Percentiles rank a stretch among this genome's conserved stretches.
Evolutionary conservation across 2,329 filamentous ascomycete genomes (phyloP).

Genomic region (Cordyceps farinosa): DNA sequence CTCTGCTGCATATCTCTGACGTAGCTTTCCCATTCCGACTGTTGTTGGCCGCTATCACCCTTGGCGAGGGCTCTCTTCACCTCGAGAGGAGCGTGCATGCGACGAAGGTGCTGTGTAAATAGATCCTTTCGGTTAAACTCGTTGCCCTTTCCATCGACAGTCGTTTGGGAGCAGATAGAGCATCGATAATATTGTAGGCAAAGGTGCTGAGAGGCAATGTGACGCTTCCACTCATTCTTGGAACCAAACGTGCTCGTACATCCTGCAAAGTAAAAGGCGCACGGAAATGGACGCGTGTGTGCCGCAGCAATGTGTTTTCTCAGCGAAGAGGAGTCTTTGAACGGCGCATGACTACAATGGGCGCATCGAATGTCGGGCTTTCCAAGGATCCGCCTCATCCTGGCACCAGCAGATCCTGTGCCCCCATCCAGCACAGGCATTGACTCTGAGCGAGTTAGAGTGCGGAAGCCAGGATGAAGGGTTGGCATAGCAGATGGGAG

Average conservation of each 20-base stretch:
- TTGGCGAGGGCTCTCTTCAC: constrained; percentile 57
- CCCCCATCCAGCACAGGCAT: constrained; percentile 21
- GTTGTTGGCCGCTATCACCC: constrained; percentile 52
- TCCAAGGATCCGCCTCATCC: constrained; percentile 45
- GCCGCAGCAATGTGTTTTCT: constrained; percentile 65
- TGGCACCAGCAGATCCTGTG: constrained; percentile 38
- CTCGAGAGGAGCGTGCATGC: constrained; percentile 80
- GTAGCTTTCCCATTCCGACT: constrained; percentile 60
- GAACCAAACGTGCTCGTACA: constrained; percentile 81
- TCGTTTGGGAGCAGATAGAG: constrained; percentile 55
- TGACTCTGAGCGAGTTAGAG: constrained; percentile 18
- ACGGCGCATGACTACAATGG: constrained; percentile 60
- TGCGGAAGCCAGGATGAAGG: constrained; percentile 7
- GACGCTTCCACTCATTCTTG: constrained; percentile 98
- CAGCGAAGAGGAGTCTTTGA: constrained; percentile 63
- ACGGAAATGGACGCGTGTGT: constrained; percentile 73
- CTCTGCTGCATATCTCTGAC: constrained; percentile 68
- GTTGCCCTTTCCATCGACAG: constrained; percentile 55
- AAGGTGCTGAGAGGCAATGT: constrained; percentile 87
- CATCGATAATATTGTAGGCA: constrained; percentile 63
- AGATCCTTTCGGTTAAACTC: constrained; percentile 94
- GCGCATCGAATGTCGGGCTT: constrained; percentile 61
- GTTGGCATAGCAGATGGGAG: constrained; percentile 14
- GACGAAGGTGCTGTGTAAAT: constrained; percentile 88
- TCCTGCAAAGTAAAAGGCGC: constrained; percentile 79